phyloP scores from a whole-genome alignment of 169 alveolate species.

The Toxoplasma gondii region DNA sequence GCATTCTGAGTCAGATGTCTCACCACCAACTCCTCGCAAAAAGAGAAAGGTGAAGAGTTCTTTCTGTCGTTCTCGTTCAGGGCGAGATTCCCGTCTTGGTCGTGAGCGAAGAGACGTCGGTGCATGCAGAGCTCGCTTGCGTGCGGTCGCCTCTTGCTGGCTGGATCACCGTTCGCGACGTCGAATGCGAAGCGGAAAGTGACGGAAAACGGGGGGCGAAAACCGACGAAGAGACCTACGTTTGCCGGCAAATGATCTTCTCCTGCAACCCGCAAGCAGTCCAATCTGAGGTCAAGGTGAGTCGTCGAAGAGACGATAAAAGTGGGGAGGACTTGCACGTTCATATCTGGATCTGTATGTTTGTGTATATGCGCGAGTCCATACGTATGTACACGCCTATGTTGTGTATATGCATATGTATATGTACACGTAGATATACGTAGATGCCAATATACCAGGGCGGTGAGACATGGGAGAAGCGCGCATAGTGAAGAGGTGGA shows the following conservation, averaged over 20 bases:
- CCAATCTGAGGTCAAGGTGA: slow-evolving; percentile 20
- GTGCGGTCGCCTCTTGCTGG: background rate
- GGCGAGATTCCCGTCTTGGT: background rate
- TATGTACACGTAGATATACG: background rate
- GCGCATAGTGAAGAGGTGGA: too few species aligned
- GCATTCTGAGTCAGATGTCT: too few species aligned
- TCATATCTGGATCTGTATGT: too few species aligned
- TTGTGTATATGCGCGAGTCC: background rate
- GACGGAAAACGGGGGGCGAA: background rate
- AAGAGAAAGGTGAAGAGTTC: too few species aligned
- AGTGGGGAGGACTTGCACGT: background rate
- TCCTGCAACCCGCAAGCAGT: slow-evolving; percentile 6
- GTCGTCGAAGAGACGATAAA: background rate
- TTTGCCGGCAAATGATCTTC: background rate
- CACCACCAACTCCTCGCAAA: too few species aligned
- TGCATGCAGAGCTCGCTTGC: slow-evolving; percentile 4
- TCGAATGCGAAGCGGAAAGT: background rate
- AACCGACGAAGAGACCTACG: background rate
- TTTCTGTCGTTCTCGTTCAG: background rate
- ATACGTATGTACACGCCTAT: background rate
- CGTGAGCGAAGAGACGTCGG: background rate
- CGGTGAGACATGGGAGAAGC: too few species aligned
- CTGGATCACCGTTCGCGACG: background rate
- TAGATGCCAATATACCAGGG: background rate
- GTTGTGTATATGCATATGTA: background rate